Conservation (phyloP, 2,329 filamentous ascomycete genomes). For the Xylaria sp. region DNA sequence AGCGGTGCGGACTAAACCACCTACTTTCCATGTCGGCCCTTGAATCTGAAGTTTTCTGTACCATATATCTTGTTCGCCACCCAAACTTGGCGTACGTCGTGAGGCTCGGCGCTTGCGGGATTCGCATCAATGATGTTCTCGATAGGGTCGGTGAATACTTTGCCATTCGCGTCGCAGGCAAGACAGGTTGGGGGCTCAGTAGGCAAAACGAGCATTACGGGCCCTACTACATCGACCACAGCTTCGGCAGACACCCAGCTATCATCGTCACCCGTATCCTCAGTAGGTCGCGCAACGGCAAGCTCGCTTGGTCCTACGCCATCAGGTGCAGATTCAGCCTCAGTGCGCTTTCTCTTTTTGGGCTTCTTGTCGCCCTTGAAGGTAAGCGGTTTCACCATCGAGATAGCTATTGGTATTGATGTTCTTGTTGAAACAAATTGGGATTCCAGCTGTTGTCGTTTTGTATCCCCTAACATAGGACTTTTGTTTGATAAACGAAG, state of each 20-base stretch:
- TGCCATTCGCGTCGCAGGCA: conserved; percentile 84
- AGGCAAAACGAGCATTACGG: conserved; percentile 81
- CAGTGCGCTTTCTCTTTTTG: conserved; percentile 85
- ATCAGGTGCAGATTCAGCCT: conserved; percentile 40
- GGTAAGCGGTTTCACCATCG: conserved; percentile 84
- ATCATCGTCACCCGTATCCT: conserved; percentile 68
- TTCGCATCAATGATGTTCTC: conserved; percentile 90
- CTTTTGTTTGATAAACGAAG: too few relatives aligned
- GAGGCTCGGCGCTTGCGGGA: conserved; percentile 84
- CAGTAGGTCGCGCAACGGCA: conserved; percentile 37
- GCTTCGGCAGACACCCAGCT: conserved; percentile 89
- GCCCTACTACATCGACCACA: conserved; percentile 76
- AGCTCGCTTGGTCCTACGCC: conserved; percentile 45
- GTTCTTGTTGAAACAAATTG: background rate
- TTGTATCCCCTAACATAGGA: too few relatives aligned
- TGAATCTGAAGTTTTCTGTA: conserved; percentile 82
- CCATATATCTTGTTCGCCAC: conserved; percentile 83
- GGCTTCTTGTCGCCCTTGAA: conserved; percentile 98
- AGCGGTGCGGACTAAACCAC: conserved; percentile 31
- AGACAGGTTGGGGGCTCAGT: conserved; percentile 75
- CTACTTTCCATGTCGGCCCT: conserved; percentile 85
- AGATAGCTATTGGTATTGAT: background rate
- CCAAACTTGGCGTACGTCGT: conserved; percentile 96
- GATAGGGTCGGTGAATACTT: conserved; percentile 79
- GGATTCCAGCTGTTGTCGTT: background rate